Evolutionary conservation across 495 filamentous ascomycete species (phyloP).

Genomic region (Umbilicaria muhlenbergii): DNA sequence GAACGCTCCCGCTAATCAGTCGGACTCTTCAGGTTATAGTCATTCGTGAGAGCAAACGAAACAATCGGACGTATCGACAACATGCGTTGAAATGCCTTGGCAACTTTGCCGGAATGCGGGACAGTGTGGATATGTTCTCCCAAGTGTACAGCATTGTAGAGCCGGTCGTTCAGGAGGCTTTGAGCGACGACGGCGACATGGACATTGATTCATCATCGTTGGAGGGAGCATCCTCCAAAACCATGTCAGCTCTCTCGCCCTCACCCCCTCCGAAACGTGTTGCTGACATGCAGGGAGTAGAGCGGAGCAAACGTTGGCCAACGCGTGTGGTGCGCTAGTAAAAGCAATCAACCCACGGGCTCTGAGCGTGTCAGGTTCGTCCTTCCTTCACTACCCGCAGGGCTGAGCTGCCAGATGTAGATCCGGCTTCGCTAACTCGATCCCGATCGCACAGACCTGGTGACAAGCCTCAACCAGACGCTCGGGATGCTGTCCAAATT

Average conservation of each 20-base stretch:
- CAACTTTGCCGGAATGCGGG: conserved; percentile 45
- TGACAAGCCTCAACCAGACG: neutral
- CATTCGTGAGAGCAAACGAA: conserved; percentile 77
- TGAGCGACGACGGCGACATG: conserved; percentile 48
- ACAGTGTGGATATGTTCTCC: conserved; percentile 49
- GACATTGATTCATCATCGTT: conserved; percentile 36
- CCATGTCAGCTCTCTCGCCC: conserved; percentile 10
- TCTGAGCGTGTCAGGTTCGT: neutral
- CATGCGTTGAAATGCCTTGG: conserved; percentile 60
- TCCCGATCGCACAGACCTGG: too few relatives aligned
- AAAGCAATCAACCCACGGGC: conserved; percentile 25
- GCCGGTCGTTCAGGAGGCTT: conserved; percentile 37
- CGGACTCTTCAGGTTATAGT: conserved; percentile 25
- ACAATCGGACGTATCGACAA: conserved; percentile 66
- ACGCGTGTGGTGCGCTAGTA: conserved; percentile 29
- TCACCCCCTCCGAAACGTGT: too few relatives aligned
- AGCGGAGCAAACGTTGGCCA: conserved; percentile 28
- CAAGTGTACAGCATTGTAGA: conserved; percentile 49
- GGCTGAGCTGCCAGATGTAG: too few relatives aligned
- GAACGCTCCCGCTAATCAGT: neutral
- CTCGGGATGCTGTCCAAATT: conserved; percentile 6
- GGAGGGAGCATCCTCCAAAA: conserved; percentile 20
- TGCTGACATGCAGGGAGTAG: conserved; percentile 4
- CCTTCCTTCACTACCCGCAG: too few relatives aligned
- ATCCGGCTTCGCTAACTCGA: too few relatives aligned